Conservation (phyloP, 192 early-diverging fungal species). For the Coemansia sp. region DNA sequence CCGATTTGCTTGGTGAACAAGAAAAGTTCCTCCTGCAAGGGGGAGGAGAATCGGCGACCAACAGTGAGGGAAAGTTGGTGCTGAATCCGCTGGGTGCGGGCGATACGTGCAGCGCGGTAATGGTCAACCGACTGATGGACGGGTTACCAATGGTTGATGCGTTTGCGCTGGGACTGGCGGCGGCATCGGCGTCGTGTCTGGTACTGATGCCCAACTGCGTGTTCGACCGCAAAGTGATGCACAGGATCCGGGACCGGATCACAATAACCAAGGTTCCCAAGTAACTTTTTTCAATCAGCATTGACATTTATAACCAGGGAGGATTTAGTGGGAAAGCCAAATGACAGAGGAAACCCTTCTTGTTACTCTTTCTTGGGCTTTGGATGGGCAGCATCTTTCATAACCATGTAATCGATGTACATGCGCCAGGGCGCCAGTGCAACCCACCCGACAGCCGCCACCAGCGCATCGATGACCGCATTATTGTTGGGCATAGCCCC, state of each 20-base stretch:
- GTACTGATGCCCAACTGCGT: constrained; percentile 41
- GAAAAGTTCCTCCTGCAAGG: constrained; percentile 19
- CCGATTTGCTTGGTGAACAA: constrained; percentile 23
- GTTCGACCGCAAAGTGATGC: constrained; percentile 23
- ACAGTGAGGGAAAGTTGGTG: background rate
- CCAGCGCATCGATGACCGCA: constrained; percentile 34
- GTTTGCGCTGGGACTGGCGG: constrained; percentile 48
- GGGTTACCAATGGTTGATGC: constrained; percentile 15
- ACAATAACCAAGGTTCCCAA: background rate
- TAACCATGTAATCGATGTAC: constrained; percentile 37
- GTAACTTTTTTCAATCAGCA: background rate
- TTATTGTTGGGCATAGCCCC: constrained; percentile 53
- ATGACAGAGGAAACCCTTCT: too few species aligned
- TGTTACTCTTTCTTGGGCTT: constrained; percentile 6
- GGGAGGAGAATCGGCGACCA: background rate
- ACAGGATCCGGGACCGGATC: constrained; percentile 18
- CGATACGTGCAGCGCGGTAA: constrained; percentile 22
- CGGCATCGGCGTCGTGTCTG: constrained; percentile 49
- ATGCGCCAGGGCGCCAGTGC: constrained; percentile 46
- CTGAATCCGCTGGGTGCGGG: constrained; percentile 43
- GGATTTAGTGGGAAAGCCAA: background rate
- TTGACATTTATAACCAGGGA: background rate
- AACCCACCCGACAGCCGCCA: constrained; percentile 35
- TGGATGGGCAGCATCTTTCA: background rate
- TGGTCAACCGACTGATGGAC: constrained; percentile 32